phyloP scores from a whole-genome alignment of 176 grass and related monocot species.

The Triticum dicoccoides region DNA sequence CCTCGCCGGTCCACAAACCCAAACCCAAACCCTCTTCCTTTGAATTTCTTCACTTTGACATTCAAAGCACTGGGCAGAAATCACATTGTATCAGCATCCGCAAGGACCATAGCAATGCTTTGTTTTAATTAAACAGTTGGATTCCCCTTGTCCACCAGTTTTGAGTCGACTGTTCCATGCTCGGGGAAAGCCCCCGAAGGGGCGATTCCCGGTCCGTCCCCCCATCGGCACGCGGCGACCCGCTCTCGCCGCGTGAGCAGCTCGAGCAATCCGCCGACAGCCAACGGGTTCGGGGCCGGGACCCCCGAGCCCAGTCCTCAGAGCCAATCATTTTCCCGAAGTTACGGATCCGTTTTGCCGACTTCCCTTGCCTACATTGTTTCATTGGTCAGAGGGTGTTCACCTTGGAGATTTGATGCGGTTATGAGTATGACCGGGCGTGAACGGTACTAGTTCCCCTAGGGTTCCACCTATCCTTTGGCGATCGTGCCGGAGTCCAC shows the following conservation, averaged over 20 bases:
- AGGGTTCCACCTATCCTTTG: no score
- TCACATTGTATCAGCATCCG: conserved; percentile 68
- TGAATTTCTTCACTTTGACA: conserved; percentile 93
- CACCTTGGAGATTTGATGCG: conserved; percentile 71
- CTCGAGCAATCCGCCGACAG: conserved; percentile 35
- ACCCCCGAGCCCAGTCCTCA: conserved; percentile 64
- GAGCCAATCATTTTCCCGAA: conserved; percentile 77
- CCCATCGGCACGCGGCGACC: conserved; percentile 27
- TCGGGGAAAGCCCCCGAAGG: conserved; percentile 7
- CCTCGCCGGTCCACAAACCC: no score
- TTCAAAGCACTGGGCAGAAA: conserved; percentile 72
- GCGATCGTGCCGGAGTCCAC: no score
- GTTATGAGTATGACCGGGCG: conserved; percentile 57
- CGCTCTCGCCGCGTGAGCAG: conserved; percentile 22
- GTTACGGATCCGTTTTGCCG: conserved; percentile 83
- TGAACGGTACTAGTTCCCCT: conserved; percentile 28
- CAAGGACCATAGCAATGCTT: conserved; percentile 75
- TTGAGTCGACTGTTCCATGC: conserved; percentile 52
- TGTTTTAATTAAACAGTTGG: conserved; percentile 82
- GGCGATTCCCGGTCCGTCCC: neutral
- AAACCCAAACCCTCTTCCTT: neutral
- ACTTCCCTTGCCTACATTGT: conserved; percentile 87
- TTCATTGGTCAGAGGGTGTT: conserved; percentile 63
- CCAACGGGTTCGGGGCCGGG: conserved; percentile 47
- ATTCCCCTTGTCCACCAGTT: conserved; percentile 75